Evolutionary conservation across 768 basidiomycete genomes (phyloP).

Genomic region (Pleurotus salmoneostramineus): DNA sequence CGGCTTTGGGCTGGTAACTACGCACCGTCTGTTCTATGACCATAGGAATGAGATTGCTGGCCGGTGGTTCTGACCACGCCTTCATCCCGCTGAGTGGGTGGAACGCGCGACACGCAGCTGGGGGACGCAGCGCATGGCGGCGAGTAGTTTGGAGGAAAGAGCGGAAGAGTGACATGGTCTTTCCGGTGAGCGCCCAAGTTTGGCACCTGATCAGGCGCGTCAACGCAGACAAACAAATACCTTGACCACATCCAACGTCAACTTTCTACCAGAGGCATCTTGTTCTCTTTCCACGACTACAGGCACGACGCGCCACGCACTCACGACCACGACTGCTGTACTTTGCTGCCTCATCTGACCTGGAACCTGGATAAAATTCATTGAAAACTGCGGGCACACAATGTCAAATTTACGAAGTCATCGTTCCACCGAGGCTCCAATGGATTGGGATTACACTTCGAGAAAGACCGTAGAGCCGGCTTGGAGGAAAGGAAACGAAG

Average conservation of each 20-base stretch:
- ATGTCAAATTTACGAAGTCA: conserved; percentile 16
- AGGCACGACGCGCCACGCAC: background rate
- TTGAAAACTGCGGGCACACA: background rate
- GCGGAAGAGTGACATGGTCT: background rate
- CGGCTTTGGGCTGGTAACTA: conserved; percentile 3
- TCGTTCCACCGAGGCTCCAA: conserved; percentile 77
- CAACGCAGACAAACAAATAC: conserved; percentile 1
- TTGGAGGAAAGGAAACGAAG: conserved; percentile 50
- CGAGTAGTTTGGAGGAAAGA: background rate
- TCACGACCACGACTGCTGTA: background rate
- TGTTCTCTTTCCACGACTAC: background rate
- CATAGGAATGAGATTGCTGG: conserved; percentile 77
- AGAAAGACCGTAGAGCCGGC: conserved; percentile 53
- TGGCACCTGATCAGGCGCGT: conserved; percentile 1
- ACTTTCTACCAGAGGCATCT: background rate
- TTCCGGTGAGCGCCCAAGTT: background rate
- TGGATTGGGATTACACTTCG: conserved; percentile 87
- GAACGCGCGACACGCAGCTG: background rate
- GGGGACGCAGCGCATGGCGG: background rate
- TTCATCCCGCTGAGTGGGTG: conserved; percentile 46
- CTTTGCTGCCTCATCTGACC: background rate
- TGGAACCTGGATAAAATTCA: background rate
- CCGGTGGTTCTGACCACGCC: conserved; percentile 38
- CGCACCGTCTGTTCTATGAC: conserved; percentile 89
- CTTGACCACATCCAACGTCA: background rate